Conservation (phyloP, 129 eudicot species). For the Sambucus nigra region DNA sequence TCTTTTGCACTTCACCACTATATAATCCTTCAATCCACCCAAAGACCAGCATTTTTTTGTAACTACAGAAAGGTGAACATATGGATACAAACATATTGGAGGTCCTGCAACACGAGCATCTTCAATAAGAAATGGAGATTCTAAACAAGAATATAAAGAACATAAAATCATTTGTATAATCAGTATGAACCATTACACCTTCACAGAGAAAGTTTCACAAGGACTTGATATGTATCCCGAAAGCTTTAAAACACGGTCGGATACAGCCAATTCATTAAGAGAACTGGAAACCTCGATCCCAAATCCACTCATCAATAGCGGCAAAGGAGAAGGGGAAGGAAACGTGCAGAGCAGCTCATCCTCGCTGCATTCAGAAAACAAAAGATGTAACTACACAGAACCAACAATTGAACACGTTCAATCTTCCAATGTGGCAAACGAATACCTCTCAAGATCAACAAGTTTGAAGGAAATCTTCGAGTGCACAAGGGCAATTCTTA, state of each 20-base stretch:
- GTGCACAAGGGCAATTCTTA: slow-evolving; percentile 77
- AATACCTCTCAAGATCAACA: slow-evolving; percentile 65
- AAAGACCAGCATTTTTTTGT: slow-evolving; percentile 8
- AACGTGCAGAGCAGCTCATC: slow-evolving; percentile 57
- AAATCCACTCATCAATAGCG: slow-evolving; percentile 51
- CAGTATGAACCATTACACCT: slow-evolving; percentile 42
- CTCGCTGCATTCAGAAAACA: slow-evolving; percentile 42
- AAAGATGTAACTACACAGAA: slow-evolving; percentile 5
- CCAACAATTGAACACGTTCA: background rate
- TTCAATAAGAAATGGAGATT: slow-evolving; percentile 17
- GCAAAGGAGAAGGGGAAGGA: slow-evolving; percentile 68
- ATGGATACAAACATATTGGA: slow-evolving; percentile 93
- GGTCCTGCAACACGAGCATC: slow-evolving; percentile 45
- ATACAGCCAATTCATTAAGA: slow-evolving; percentile 38
- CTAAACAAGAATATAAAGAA: background rate
- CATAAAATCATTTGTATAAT: background rate
- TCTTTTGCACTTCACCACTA: too few species aligned
- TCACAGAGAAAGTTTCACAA: slow-evolving; percentile 29
- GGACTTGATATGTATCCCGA: slow-evolving; percentile 77
- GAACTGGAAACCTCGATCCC: slow-evolving; percentile 40
- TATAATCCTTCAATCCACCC: too few species aligned
- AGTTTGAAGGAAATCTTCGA: slow-evolving; percentile 49
- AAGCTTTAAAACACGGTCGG: slow-evolving; percentile 52
- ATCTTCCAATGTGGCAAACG: slow-evolving; percentile 7
- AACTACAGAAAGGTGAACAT: slow-evolving; percentile 1